Base-by-base conservation (phyloP, 2,329 filamentous ascomycete species). In the Aureobasidium lini region DNA sequence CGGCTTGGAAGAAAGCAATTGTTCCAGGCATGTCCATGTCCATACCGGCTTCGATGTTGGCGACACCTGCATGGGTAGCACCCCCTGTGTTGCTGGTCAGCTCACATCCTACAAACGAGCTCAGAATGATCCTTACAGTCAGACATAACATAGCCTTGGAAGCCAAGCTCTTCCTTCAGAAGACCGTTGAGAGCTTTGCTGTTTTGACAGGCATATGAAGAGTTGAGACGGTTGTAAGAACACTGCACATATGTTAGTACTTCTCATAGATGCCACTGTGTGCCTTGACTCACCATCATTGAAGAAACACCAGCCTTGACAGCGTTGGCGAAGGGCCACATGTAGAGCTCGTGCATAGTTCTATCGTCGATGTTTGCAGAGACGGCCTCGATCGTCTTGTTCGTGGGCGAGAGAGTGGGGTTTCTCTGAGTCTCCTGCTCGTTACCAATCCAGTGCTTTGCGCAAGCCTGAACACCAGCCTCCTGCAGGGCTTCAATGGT, bases 101-200 rank as follows among this genome's bases (percentile, higher is more conserved):
- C 34, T 36, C 13, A 36, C 5, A 9, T 36, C 34, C 8, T 36
- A 8, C 23, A 23, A 23, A 13, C 13, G 34, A 36, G 13, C 8
- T 36, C 34, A 13, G 4, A 36, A 8, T 2, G 34, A 8, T 36
- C 4, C 34, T 36, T 36, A 36, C 91, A 95, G 70, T 79, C 77
- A 1, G 70, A 74, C 44, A 78, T 69, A 6, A 79, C 72, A 60
- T 75, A 79, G 29, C 76, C 76, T 60, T 76, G 70, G 66, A 77
- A 77, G 7, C 89, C 90, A 1, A 93, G 77, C 71, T 90, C 87
- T 42, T 86, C 84, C 66, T 90, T 90, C 6, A 90, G 73, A 4
- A 89, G 77, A 0, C 82, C 84, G 62, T 88, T 89, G 52, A 87
- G 76, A 8, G 85, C 72, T 67, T 84, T 84, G 62, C 81, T 82